Conservation (phyloP, 23 red algal species). For the Cyanidiococcus yangmingshanensis region DNA sequence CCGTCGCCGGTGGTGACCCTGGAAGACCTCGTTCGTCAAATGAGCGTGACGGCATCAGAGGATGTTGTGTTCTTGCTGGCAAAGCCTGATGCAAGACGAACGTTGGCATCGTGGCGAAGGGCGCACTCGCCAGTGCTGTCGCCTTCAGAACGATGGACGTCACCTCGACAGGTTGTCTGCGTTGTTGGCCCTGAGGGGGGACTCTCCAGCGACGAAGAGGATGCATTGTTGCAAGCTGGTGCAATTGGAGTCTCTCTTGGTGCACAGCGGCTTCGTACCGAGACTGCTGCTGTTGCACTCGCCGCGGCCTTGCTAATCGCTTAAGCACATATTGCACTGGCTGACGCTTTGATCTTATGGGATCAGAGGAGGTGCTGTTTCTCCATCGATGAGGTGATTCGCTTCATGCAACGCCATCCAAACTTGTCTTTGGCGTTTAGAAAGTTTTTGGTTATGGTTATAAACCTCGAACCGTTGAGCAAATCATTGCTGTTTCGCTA, state of each 20-base stretch:
- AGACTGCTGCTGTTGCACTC: constrained; percentile 56
- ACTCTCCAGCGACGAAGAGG: constrained; percentile 46
- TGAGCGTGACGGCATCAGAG: background rate
- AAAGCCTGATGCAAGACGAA: constrained; percentile 4
- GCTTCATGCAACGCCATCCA: no score
- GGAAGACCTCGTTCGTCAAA: background rate
- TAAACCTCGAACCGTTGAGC: no score
- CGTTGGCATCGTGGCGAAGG: background rate
- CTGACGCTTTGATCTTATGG: no score
- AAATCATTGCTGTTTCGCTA: no score
- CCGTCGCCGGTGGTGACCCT: background rate
- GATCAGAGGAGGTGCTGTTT: no score
- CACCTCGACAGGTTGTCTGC: background rate
- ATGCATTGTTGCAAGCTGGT: constrained; percentile 26
- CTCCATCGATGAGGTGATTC: no score
- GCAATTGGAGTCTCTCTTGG: constrained; percentile 30
- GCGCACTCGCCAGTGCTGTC: background rate
- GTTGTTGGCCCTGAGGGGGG: constrained; percentile 74
- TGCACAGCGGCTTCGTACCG: constrained; percentile 38
- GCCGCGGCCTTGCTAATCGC: constrained; percentile 30
- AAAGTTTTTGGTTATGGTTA: no score
- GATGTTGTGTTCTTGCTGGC: background rate
- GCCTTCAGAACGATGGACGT: background rate
- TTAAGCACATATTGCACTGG: no score
- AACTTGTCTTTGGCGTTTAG: no score